phyloP scores from a whole-genome alignment of 2,329 filamentous ascomycete genomes.

The Diaporthe ilicicola region DNA sequence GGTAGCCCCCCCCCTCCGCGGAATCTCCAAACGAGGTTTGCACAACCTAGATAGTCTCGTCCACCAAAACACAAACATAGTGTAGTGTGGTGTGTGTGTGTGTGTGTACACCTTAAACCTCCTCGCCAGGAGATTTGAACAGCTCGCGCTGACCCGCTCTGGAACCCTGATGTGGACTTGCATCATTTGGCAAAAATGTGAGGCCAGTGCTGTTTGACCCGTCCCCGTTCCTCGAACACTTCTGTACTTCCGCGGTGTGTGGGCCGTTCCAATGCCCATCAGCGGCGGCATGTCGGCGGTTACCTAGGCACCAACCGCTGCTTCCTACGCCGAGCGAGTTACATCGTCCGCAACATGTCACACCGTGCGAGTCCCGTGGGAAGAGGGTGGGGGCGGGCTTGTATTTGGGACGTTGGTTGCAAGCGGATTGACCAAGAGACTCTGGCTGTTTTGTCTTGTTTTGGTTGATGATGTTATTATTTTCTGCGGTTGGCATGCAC shows the following conservation, averaged over 20 bases:
- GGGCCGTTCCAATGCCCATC: not conserved
- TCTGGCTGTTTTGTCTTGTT: not conserved
- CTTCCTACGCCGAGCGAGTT: slow-evolving; percentile 5
- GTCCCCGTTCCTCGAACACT: not conserved
- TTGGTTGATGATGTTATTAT: too few species aligned
- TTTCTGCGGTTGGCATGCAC: slow-evolving; percentile 1
- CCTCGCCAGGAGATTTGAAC: not conserved
- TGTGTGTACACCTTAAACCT: too few species aligned
- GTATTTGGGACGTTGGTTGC: slow-evolving; percentile 11
- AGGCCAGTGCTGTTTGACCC: not conserved
- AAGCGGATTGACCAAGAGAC: not conserved
- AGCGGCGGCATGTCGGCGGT: slow-evolving; percentile 25
- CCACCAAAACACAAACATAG: too few species aligned
- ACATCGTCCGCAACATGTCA: slow-evolving; percentile 1
- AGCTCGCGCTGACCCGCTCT: slow-evolving; percentile 1
- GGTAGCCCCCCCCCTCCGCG: not conserved
- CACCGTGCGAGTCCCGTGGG: slow-evolving; percentile 17
- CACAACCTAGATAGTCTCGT: too few species aligned
- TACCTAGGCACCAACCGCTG: not conserved
- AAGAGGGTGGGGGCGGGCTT: too few species aligned
- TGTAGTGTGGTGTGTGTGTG: too few species aligned
- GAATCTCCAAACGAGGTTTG: too few species aligned
- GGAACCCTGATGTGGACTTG: slow-evolving; percentile 8
- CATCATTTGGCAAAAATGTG: not conserved
- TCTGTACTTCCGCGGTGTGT: not conserved